Conservation (phyloP, 164 flowering plant species). For the Cinnamomum micranthum region DNA sequence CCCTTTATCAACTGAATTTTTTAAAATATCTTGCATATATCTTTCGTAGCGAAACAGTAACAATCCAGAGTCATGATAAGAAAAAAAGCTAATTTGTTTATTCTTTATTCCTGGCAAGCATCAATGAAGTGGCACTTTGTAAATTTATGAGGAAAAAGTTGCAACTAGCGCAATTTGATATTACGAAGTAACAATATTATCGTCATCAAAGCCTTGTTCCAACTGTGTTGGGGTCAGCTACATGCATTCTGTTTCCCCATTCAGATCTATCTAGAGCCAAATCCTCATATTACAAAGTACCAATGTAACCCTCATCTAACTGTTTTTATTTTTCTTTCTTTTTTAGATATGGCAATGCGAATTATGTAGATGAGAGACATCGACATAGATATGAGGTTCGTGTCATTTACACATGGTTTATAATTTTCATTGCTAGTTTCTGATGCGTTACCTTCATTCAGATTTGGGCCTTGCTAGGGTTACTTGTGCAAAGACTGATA, state of each 20-base stretch:
- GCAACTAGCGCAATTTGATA: too few species aligned
- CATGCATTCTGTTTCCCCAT: too few species aligned
- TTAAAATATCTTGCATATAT: background rate
- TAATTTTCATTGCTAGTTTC: background rate
- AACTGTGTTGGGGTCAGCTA: too few species aligned
- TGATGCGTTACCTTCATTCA: background rate
- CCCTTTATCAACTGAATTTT: background rate
- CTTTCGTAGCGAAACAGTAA: background rate
- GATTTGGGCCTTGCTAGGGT: background rate
- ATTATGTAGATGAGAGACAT: slow-evolving; percentile 86
- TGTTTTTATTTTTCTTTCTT: background rate
- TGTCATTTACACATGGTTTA: background rate
- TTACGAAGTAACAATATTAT: background rate
- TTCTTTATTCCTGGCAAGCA: too few species aligned
- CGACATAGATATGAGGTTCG: slow-evolving; percentile 96
- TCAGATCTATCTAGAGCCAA: too few species aligned
- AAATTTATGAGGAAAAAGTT: too few species aligned
- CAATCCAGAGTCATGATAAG: background rate
- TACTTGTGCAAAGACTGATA: background rate
- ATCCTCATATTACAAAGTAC: too few species aligned
- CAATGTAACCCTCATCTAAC: background rate
- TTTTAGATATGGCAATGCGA: slow-evolving; percentile 68
- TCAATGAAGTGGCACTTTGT: too few species aligned
- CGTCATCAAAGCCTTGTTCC: too few species aligned
- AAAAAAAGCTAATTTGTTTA: too few species aligned